phyloP scores from a whole-genome alignment of 2,329 filamentous ascomycete genomes.

The Aureobasidium subglaciale region DNA sequence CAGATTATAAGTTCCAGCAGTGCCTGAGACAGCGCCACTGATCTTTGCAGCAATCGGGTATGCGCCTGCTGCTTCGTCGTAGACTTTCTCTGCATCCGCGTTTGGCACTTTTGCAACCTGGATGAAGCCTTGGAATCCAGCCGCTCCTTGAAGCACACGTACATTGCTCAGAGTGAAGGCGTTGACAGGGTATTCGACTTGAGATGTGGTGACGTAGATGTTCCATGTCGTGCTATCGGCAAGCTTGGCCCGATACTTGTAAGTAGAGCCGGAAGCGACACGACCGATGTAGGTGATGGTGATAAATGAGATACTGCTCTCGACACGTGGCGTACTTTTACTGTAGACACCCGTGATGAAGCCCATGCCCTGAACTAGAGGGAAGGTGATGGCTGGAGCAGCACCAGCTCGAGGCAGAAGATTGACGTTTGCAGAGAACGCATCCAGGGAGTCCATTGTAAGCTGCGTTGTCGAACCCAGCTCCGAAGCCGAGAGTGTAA shows the following conservation, averaged over 20 bases:
- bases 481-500: slow-evolving; percentile 73
- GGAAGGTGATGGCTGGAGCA: slow-evolving; percentile 62
- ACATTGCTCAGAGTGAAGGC: slow-evolving; percentile 63
- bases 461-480: slow-evolving; percentile 55
- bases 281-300: slow-evolving; percentile 49
- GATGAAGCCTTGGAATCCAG: slow-evolving; percentile 67
- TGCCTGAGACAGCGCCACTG: slow-evolving; percentile 53
- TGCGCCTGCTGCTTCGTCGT: slow-evolving; percentile 68
- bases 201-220: slow-evolving; percentile 62
- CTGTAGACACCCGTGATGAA: slow-evolving; percentile 73
- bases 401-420: slow-evolving; percentile 48
- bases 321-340: slow-evolving; percentile 62
- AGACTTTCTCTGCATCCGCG: slow-evolving; percentile 55
- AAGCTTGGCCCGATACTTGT: slow-evolving; percentile 68
- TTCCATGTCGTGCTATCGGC: slow-evolving; percentile 69
- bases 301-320: slow-evolving; percentile 67
- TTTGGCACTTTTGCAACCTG: slow-evolving; percentile 73
- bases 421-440: slow-evolving; percentile 60
- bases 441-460: slow-evolving; percentile 45
- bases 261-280: slow-evolving; percentile 54
- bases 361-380: slow-evolving; percentile 81
- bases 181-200: slow-evolving; percentile 44
- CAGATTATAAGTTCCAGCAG: slow-evolving; percentile 64
- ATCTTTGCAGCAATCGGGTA: slow-evolving; percentile 62
- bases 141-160: slow-evolving; percentile 56